phyloP scores from a whole-genome alignment of 176 grass and related monocot genomes.

The Carex pumila region DNA sequence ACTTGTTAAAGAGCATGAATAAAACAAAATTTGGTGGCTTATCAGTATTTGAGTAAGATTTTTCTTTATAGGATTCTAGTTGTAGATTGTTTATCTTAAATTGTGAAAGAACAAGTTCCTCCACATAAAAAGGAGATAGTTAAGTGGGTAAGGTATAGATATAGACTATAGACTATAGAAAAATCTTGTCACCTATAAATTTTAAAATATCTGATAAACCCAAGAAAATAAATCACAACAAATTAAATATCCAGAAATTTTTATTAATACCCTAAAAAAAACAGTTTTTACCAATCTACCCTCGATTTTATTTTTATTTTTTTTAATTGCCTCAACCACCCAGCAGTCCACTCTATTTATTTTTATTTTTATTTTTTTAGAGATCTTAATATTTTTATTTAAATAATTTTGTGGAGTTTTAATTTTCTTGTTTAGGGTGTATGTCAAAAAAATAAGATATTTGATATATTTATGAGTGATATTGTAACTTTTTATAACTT shows the following conservation, averaged over 20 bases:
- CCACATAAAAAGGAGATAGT: neutral
- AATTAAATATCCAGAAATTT: neutral
- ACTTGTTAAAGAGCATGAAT: neutral
- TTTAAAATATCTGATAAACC: neutral
- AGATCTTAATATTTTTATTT: too few relatives aligned
- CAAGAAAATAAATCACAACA: neutral
- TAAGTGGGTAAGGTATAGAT: neutral
- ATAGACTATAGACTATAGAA: neutral
- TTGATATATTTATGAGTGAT: too few relatives aligned
- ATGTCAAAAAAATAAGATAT: too few relatives aligned
- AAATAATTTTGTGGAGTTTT: too few relatives aligned
- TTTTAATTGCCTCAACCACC: too few relatives aligned
- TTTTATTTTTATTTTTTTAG: too few relatives aligned
- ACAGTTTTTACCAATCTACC: too few relatives aligned
- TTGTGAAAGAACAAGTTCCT: conserved; percentile 21
- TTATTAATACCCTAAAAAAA: too few relatives aligned
- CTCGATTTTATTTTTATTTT: too few relatives aligned
- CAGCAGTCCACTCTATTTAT: too few relatives aligned
- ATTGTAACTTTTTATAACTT: too few relatives aligned
- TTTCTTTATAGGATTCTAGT: conserved; percentile 8
- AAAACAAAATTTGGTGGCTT: neutral
- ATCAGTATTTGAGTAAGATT: conserved; percentile 1
- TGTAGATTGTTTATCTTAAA: neutral
- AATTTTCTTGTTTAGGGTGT: too few relatives aligned
- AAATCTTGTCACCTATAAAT: neutral